Base-by-base conservation (phyloP, 495 filamentous ascomycete genomes). In the Physcia stellaris region DNA sequence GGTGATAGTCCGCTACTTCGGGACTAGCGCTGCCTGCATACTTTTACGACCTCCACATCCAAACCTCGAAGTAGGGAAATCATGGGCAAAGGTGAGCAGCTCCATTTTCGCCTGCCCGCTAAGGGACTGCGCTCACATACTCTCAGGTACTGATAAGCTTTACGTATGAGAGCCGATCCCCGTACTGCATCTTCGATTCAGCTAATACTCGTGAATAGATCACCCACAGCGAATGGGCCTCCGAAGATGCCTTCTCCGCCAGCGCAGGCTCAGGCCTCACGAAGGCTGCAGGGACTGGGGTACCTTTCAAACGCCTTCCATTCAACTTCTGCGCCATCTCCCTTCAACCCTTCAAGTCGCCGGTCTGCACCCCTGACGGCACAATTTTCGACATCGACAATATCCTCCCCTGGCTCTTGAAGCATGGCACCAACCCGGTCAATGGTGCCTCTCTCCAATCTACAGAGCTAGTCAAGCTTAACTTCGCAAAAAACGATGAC, bases 261-360 rank as follows among this genome's bases (percentile, higher is more conserved):
- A 81, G 70, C 48, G 72, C 67, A 22, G 82, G 83, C 54, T 71
- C 81, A 26, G 80, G 77, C 41, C 77, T 80, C 12, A 47, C 57
- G 16, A 64, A 55, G 31, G 47, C 63, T 4, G 69, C 68, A 24
- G 67, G 50, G 13, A 64, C 57, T 24, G 70, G 73, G 35, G 70
- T 70, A 15, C 67, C 70, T 22, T 99, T 96, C 67, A 80, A 79
- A 53, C 82, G 85, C 18, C 72, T 98, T 3, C 90, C 90, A 26
- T 98, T 93, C 73, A 95, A 94, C 68, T 96, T 88, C 64, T 98
- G 90, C 71, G 85, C 90, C 43, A 77, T 94, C 26, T 88, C 82
- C 19, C 77, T 98, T 13, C 90, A 96, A 53, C 90, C 90, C 1
- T 93, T 86, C 62, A 66, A 75, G 55, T 79, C 84, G 42, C 85